These are phyloP conservation scores for Porpolomopsis calyptriformis DNA, from an alignment of 768 basidiomycete genomes.

Conservation along the genomic window DNA sequence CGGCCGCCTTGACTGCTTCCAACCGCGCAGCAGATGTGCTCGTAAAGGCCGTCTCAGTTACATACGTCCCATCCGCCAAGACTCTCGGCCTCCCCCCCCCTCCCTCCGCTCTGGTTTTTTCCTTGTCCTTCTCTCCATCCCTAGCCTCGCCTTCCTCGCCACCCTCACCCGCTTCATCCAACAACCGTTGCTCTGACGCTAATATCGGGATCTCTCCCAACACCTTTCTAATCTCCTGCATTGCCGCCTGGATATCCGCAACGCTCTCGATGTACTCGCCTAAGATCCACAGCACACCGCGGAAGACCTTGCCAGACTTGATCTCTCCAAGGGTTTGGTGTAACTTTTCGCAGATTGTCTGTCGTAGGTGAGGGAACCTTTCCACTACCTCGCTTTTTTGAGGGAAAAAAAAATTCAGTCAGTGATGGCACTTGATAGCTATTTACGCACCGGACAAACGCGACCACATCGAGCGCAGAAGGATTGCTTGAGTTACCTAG, in stretches of 20 bases:
- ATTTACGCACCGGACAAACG: constrained; percentile 37
- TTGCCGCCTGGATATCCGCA: constrained; percentile 56
- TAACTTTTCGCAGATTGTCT: constrained; percentile 77
- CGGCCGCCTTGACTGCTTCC: constrained; percentile 76
- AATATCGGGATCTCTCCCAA: constrained; percentile 97
- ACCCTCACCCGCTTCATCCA: constrained; percentile 56
- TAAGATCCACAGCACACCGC: constrained; percentile 95
- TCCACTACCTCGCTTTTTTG: constrained; percentile 78
- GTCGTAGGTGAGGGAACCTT: constrained; percentile 84
- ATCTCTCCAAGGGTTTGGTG: constrained; percentile 72
- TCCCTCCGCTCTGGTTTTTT: constrained; percentile 33
- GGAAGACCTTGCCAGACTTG: constrained; percentile 94
- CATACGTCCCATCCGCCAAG: constrained; percentile 94
- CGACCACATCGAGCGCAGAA: constrained; percentile 89
- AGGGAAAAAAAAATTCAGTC: constrained; percentile 1
- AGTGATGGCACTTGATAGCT: not conserved
- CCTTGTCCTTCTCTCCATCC: constrained; percentile 39
- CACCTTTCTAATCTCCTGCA: constrained; percentile 73
- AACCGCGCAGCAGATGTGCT: constrained; percentile 48
- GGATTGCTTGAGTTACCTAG: constrained; percentile 91
- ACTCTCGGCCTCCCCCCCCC: constrained; percentile 64
- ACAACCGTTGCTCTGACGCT: constrained; percentile 74
- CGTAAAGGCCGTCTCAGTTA: constrained; percentile 87
- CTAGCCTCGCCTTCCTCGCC: constrained; percentile 38
- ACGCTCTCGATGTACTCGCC: constrained; percentile 80